These are phyloP conservation scores for Marasmius tenuissimus DNA, from an alignment of 1,284 basidiomycete species.

Conservation along the genomic window DNA sequence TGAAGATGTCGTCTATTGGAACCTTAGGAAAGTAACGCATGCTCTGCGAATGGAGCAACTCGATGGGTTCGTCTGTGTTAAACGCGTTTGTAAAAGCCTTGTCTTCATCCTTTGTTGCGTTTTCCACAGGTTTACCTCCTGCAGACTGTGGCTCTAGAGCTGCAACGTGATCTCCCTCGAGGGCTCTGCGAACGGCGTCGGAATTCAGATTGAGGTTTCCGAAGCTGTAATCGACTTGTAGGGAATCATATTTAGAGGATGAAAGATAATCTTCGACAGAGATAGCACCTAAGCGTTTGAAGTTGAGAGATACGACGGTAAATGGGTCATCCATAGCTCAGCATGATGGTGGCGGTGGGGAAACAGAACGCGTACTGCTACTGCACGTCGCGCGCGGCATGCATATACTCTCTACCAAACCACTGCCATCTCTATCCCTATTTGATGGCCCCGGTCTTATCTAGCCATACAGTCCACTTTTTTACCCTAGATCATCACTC, in stretches of 20 bases:
- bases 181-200: neutral
- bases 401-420: too few relatives aligned
- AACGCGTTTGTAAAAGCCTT: neutral
- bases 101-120: too few relatives aligned
- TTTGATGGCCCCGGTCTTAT: too few relatives aligned
- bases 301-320: neutral
- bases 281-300: neutral
- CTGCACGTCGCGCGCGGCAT: too few relatives aligned
- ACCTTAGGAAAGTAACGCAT: neutral
- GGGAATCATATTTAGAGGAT: neutral
- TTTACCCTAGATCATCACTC: too few relatives aligned
- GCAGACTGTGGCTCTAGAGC: neutral
- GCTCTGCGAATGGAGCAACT: neutral
- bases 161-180: neutral
- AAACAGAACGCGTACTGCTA: neutral
- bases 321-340: neutral
- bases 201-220: neutral
- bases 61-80: neutral
- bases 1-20: neutral
- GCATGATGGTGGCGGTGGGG: neutral
- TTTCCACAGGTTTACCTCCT: neutral
- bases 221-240: neutral
- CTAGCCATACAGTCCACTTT: too few relatives aligned
- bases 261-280: neutral
- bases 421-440: too few relatives aligned